Base-by-base conservation (phyloP, 441 rosid species). In the Isatis lusitanica region DNA sequence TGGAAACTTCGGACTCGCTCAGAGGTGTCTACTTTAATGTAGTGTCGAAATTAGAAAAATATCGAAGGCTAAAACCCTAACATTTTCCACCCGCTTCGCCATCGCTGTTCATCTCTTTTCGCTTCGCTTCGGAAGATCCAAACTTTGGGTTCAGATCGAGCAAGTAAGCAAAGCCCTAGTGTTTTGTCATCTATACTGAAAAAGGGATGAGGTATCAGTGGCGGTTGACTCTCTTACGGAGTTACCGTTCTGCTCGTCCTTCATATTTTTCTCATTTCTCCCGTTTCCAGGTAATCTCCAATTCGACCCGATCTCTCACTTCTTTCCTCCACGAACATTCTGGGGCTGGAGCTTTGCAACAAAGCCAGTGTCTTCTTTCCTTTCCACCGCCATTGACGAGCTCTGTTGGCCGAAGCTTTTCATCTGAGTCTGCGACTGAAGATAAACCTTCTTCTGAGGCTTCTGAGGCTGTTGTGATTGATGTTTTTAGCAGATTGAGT, bases 171-270 rank as follows among this genome's bases (percentile, higher is more conserved):
- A 38, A 57, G 5, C 11, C 46, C 26, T 15, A 0, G 2, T 16
- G 58, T 24, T 39, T 9, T 38, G 43, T 62, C 12, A 0, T 44
- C 30, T 5, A 30, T 9, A 6, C n/a, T 11, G 43, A 4, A 1
- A 9, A 1, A n/a, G 44, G 24, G 46, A 85, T 86, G 96, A 86
- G 83, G 75, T 56, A 70, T 57, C 83, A 81, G 69, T 88, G 90
- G 89, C 75, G 89, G 2, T 70, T 81, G 42, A 75, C 83, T 46
- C 86, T 85, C 17, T 33, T 46, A 65, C 83, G 89, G 36, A 84
- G 55, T 47, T 75, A 36, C 68, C 50, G 51, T 68, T 81, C 70
- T 2, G 76, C 78, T 13, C 70, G 51, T 73, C 77, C 62, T 75
- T 65, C 67, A 42, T 9, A 71, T 42, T 33, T 58, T 6, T 36